phyloP scores from a whole-genome alignment of 1,284 basidiomycete species.

The Boletus sp. region DNA sequence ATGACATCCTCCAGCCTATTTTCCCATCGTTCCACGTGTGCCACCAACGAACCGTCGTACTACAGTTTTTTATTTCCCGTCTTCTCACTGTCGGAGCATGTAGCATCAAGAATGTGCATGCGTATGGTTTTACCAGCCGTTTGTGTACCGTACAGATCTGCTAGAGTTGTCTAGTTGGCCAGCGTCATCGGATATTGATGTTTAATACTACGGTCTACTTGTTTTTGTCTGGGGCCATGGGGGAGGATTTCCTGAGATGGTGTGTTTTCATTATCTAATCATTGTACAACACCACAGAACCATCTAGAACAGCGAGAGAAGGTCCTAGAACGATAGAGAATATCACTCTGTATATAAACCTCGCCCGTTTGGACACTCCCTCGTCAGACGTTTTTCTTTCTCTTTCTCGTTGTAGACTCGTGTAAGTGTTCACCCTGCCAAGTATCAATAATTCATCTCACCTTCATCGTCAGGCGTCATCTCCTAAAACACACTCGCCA shows the following conservation, averaged over 20 bases:
- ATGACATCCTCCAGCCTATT: conserved; percentile 28
- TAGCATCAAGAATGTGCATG: conserved; percentile 27
- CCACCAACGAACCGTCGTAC: conserved; percentile 19
- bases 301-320: conserved; percentile 37
- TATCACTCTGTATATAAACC: conserved; percentile 34
- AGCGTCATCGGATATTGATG: conserved; percentile 15
- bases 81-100: conserved; percentile 20
- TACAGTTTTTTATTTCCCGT: conserved; percentile 4
- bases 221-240: too few species aligned
- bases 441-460: not conserved
- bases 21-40: conserved; percentile 17
- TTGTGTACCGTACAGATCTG: conserved; percentile 27
- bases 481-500: conserved; percentile 4
- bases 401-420: conserved; percentile 14
- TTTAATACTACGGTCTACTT: conserved; percentile 16
- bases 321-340: conserved; percentile 38
- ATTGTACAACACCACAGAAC: conserved; percentile 31
- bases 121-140: conserved; percentile 22
- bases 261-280: conserved; percentile 34
- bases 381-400: conserved; percentile 14
- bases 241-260: not conserved
- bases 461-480: not conserved
- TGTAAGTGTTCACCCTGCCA: conserved; percentile 17
- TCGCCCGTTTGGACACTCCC: not conserved
- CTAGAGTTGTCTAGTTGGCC: conserved; percentile 24